Percentiles rank a stretch among this genome's conserved stretches.
Evolutionary conservation across 257 asterid genomes (phyloP).

Genomic region (Marsdenia floribunda): DNA sequence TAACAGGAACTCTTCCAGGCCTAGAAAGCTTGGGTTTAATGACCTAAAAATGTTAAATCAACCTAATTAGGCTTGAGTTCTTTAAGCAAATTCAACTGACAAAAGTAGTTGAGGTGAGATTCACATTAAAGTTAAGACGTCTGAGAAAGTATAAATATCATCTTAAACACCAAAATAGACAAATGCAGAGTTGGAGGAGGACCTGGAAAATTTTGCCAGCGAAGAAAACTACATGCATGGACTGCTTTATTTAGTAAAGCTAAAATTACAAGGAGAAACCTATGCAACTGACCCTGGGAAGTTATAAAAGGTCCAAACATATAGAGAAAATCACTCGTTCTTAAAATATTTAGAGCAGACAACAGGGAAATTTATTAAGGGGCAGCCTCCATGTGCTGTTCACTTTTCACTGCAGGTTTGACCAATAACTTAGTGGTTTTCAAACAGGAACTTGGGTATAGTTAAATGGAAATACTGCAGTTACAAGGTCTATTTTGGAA

Average conservation of each 20-base stretch:
- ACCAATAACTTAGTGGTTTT: not conserved
- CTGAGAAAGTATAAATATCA: not conserved
- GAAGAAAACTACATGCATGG: not conserved
- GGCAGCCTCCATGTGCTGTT: constrained; percentile 2
- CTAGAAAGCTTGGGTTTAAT: constrained; percentile 84
- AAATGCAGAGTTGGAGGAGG: not conserved
- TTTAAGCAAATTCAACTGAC: not conserved
- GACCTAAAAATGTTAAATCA: constrained; percentile 49
- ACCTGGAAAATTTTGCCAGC: not conserved
- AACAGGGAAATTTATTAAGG: not conserved
- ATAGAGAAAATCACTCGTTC: too few species aligned
- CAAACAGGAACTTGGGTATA: not conserved
- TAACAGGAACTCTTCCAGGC: constrained; percentile 91
- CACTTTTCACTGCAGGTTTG: not conserved
- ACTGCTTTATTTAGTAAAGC: not conserved
- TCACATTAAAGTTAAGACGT: constrained; percentile 7
- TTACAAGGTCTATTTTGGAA: constrained; percentile 9
- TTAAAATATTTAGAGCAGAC: not conserved
- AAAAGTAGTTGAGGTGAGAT: constrained; percentile 3
- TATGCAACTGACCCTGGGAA: not conserved
- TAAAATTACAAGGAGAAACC: not conserved
- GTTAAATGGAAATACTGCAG: not conserved
- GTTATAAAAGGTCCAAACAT: not conserved
- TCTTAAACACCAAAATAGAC: not conserved
- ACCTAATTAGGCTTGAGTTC: constrained; percentile 18